Evolutionary conservation across 2,329 filamentous ascomycete genomes (phyloP).

Genomic region (Hirsutella rhossiliensis): DNA sequence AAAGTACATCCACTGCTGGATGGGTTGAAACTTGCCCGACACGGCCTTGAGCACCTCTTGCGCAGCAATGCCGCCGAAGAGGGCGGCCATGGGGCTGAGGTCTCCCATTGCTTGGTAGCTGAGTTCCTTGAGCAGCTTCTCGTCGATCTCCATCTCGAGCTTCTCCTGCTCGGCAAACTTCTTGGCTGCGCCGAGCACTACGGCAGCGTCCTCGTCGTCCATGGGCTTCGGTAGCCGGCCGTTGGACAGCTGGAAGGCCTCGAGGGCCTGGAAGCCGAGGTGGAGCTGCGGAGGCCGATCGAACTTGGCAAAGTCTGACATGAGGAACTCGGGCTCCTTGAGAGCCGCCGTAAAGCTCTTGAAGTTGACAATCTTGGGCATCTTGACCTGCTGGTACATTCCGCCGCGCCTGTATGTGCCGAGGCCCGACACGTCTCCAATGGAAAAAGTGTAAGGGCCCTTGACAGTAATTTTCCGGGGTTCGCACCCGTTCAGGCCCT

Average conservation of each 20-base stretch:
- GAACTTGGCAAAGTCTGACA: constrained; percentile 96
- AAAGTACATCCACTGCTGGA: constrained; percentile 93
- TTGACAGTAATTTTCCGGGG: constrained; percentile 89
- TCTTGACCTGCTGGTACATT: constrained; percentile 92
- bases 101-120: constrained; percentile 92
- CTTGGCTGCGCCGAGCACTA: constrained; percentile 65
- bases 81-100: constrained; percentile 80
- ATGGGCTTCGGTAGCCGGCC: constrained; percentile 70
- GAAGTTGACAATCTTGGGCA: constrained; percentile 90
- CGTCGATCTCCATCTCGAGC: constrained; percentile 59
- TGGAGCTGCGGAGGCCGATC: constrained; percentile 89
- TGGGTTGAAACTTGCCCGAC: constrained; percentile 94
- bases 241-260: constrained; percentile 68
- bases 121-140: constrained; percentile 85
- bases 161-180: constrained; percentile 63
- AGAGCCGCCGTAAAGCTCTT: constrained; percentile 67
- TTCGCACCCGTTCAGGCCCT: constrained; percentile 67
- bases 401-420: constrained; percentile 83
- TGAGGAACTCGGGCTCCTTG: constrained; percentile 76
- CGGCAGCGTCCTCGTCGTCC: constrained; percentile 70
- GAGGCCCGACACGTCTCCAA: constrained; percentile 79
- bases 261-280: constrained; percentile 82
- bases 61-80: constrained; percentile 86
- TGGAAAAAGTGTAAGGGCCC: constrained; percentile 94
- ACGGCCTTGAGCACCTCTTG: constrained; percentile 96